Conservation (phyloP, 345 rosid genomes). For the Passiflora organensis region DNA sequence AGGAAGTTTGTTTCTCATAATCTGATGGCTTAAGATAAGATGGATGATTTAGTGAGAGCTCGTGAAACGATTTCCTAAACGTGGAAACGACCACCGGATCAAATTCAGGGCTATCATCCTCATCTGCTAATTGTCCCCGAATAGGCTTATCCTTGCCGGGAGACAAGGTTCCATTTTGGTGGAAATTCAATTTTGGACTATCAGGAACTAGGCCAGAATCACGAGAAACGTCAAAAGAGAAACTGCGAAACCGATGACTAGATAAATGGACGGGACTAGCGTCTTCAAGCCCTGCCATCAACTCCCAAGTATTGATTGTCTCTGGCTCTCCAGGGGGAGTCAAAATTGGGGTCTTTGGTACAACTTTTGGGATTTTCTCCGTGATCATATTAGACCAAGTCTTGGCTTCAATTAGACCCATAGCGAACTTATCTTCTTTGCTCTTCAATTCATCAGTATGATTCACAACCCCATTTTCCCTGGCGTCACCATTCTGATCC, state of each 20-base stretch:
- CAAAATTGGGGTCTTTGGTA: conserved; percentile 56
- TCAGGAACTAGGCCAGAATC: conserved; percentile 25
- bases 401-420: conserved; percentile 69
- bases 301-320: conserved; percentile 84
- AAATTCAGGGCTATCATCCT: conserved; percentile 33
- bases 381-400: conserved; percentile 85
- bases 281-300: conserved; percentile 94
- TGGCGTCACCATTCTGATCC: too few species aligned
- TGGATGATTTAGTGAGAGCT: conserved; percentile 52
- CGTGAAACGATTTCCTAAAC: conserved; percentile 53
- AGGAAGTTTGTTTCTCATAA: conserved; percentile 15
- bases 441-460: conserved; percentile 7
- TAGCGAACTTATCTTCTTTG: conserved; percentile 25
- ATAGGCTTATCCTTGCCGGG: conserved; percentile 7
- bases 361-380: conserved; percentile 59
- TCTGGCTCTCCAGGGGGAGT: conserved; percentile 98
- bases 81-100: conserved; percentile 60
- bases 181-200: conserved; percentile 32
- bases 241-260: conserved; percentile 48
- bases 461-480: neutral
- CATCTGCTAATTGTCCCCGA: conserved; percentile 35
- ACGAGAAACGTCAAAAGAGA: conserved; percentile 52
- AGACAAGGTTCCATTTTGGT: conserved; percentile 20
- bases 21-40: conserved; percentile 37
- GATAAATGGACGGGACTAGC: conserved; percentile 37